Evolutionary conservation across 352 stramenopile species (phyloP), one percentile per base, ranked within the genome.

Genomic region (Phytopythium sindhum): DNA sequence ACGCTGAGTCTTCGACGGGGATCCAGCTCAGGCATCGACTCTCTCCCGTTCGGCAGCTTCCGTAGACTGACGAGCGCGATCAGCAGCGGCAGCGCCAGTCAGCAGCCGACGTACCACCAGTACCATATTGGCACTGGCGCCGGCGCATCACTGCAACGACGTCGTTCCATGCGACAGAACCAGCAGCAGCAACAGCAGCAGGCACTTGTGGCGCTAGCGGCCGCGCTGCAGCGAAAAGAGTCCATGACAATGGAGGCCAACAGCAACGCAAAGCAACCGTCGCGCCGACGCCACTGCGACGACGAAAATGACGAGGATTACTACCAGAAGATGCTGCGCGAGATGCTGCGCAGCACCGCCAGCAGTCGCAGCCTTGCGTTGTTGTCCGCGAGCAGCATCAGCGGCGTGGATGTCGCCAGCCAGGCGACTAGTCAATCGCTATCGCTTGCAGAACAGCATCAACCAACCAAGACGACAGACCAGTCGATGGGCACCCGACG

Each of bases 281-380:
- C 78, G 62, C 59, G 55, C 74, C 12, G 68, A 63, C 11, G 57
- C 61, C 17, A 66, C 73, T 23, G 26, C 65, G 31, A 66, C 21
- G 31, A 59, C 28, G 53, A 53, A 19, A 73, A 73, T 8, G 77
- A 86, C 21, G 83, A 90, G n/a, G 83, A 87, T 35, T 90, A 91
- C 61, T 91, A 91, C 65, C 75, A 89, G 50, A 73, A 74, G 24
- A 44, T 81, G 52, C 67, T 91, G 48, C 75, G 87, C 47, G 80
- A 75, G 26, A 86, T 89, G 55, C 56, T 91, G 50, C 74, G 77
- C 48, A 80, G 81, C 66, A 78, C 78, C 41, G 84, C 77, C 56
- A 86, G 78, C 66, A 79, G 62, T 23, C 50, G 74, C 28, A 82
- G 76, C 58, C 73, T 80, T 52, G 69, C 64, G n/a, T 61, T 85